Evolutionary conservation across 2,329 filamentous ascomycete species (phyloP).

Genomic region (Stagonosporopsis tanaceti): DNA sequence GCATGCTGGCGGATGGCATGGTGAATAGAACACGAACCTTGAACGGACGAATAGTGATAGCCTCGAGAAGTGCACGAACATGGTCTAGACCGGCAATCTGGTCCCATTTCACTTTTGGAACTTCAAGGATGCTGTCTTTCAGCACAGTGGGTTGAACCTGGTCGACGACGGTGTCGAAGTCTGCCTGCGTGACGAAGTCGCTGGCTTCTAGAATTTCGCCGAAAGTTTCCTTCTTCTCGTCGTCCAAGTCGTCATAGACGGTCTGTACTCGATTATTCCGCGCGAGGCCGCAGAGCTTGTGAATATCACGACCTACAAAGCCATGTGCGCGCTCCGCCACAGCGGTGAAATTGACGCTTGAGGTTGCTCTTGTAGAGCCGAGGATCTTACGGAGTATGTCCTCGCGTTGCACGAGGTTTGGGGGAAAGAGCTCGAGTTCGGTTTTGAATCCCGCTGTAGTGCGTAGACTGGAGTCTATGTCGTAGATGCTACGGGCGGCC

Average conservation of each 20-base stretch:
- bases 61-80: constrained; percentile 70
- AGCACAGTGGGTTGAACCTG: constrained; percentile 83
- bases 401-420: constrained; percentile 72
- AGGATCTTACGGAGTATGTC: constrained; percentile 70
- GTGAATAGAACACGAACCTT: constrained; percentile 53
- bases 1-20: background rate
- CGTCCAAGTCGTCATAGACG: constrained; percentile 26
- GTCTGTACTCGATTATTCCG: constrained; percentile 47
- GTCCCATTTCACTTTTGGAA: constrained; percentile 82
- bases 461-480: constrained; percentile 75
- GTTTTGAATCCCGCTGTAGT: constrained; percentile 69
- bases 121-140: constrained; percentile 87
- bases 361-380: constrained; percentile 57
- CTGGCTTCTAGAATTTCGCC: constrained; percentile 25
- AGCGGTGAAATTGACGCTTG: constrained; percentile 58
- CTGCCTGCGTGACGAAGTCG: constrained; percentile 50
- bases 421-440: constrained; percentile 78
- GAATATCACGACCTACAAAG: constrained; percentile 81
- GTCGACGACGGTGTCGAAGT: constrained; percentile 72
- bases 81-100: constrained; percentile 86
- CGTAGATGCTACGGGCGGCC: constrained; percentile 74
- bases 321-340: constrained; percentile 83
- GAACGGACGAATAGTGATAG: constrained; percentile 66
- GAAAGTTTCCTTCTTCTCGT: constrained; percentile 35
- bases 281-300: constrained; percentile 68